phyloP scores from a whole-genome alignment of 345 rosid species.

The Lepidium sativum region DNA sequence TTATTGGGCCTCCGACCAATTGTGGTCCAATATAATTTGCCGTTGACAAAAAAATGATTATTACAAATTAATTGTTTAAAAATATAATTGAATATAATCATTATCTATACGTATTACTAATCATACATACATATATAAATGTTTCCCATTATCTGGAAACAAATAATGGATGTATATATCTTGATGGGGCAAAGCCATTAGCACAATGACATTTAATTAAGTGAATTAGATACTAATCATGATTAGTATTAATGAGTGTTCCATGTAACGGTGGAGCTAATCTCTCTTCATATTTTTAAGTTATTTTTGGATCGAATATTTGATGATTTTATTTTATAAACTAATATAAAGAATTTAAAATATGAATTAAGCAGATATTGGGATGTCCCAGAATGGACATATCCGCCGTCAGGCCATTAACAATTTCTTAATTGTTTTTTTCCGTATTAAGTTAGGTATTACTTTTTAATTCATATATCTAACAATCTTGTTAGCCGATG shows the following conservation, averaged over 20 bases:
- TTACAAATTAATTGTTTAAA: too few species aligned
- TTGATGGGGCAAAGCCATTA: slow-evolving; percentile 15
- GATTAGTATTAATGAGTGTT: slow-evolving; percentile 24
- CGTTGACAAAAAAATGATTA: too few species aligned
- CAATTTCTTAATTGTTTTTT: slow-evolving; percentile 7
- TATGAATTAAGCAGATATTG: neutral
- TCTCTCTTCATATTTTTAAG: neutral
- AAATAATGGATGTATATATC: slow-evolving; percentile 8
- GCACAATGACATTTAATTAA: slow-evolving; percentile 8
- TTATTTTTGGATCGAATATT: neutral
- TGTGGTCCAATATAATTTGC: too few species aligned
- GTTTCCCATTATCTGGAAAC: slow-evolving; percentile 16
- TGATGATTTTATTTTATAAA: slow-evolving; percentile 3
- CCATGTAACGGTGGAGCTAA: slow-evolving; percentile 20
- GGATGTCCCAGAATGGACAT: slow-evolving; percentile 13
- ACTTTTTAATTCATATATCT: neutral
- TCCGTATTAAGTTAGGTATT: slow-evolving; percentile 14
- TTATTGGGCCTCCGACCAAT: too few species aligned
- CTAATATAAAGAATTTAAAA: neutral
- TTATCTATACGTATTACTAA: too few species aligned
- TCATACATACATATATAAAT: too few species aligned
- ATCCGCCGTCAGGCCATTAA: slow-evolving; percentile 28
- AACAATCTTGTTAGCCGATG: too few species aligned
- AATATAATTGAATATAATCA: too few species aligned
- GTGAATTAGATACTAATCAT: slow-evolving; percentile 17